Conservation (phyloP, 305 asterid genomes). For the Fraxinus nigra region DNA sequence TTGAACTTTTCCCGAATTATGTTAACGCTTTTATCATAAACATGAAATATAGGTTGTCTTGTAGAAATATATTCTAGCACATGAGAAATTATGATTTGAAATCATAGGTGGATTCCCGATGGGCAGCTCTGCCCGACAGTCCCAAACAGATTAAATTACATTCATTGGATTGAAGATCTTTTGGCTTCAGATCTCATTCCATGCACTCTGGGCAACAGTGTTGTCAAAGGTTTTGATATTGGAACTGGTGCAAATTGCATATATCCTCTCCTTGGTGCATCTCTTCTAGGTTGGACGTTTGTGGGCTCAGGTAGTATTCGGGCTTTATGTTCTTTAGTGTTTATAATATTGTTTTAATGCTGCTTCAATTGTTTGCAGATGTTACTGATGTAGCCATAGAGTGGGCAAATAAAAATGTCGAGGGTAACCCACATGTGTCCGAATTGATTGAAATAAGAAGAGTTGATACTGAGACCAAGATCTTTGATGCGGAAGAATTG, state of each 20-base stretch:
- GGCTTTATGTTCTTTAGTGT: constrained; percentile 3
- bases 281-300: constrained; percentile 86
- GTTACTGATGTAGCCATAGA: constrained; percentile 79
- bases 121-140: constrained; percentile 98
- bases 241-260: constrained; percentile 94
- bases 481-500: constrained; percentile 22
- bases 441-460: constrained; percentile 72
- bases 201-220: constrained; percentile 24
- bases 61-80: constrained; percentile 6
- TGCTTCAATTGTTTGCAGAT: constrained; percentile 41
- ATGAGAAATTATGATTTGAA: constrained; percentile 7
- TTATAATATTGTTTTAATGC: not conserved
- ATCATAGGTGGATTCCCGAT: constrained; percentile 89
- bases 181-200: constrained; percentile 60
- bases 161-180: constrained; percentile 90
- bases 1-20: not conserved
- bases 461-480: constrained; percentile 29
- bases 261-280: constrained; percentile 93
- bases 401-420: constrained; percentile 78
- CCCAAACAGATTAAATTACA: constrained; percentile 89
- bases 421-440: constrained; percentile 65
- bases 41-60: not conserved
- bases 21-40: not conserved
- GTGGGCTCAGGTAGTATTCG: constrained; percentile 70
- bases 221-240: constrained; percentile 72